Evolutionary conservation across 495 filamentous ascomycete genomes (phyloP), one percentile per base, ranked within the genome.

Genomic region (Hypoxylon intermedium): DNA sequence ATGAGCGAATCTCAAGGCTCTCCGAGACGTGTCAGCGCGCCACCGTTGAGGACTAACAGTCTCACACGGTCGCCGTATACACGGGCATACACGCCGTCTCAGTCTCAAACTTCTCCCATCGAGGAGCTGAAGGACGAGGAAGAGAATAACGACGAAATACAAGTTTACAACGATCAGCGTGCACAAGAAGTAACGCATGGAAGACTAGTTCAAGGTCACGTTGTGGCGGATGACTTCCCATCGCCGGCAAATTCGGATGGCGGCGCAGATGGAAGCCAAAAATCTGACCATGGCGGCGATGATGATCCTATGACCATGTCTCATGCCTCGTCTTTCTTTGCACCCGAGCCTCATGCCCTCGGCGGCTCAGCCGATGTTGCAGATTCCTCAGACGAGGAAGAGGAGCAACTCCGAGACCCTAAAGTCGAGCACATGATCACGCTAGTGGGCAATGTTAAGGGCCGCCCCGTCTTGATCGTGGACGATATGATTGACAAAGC

Each of bases 401-500:
- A 90, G 62, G 89, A 91, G 55, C 85, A 84, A 13, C 82, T 88
- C 44, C 82, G 84, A 54, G 84, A 89, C 60, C 83, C 84, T 12
- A 87, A 88, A 55, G 77, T 91, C 31, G 94, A 98, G 73, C 89
- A 90, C 72, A 97, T 92, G 78, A 93, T 98, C 65, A 98, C 94
- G 1, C 79, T 98, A 46, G 95, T 98, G 26, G 94, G 94, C 55
- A 90, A 98, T 60, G 94, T 98, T 48, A 85, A 84, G 63, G 85
- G 88, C 72, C 85, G 87, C 50, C 85, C 90, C 1, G 94, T 97
- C 31, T 88, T 98, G 73, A 89, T 98, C 57, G 88, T 98, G 43
- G 94, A 98, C 77, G 94, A 98, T 74, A 96, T 98, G 90, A 97
- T 98, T 65, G 94, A 98, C 77, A 96, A 96, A 73, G 86, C 91